Base-by-base conservation (phyloP, 371 early-diverging fungal genomes). In the Circinella umbellata region DNA sequence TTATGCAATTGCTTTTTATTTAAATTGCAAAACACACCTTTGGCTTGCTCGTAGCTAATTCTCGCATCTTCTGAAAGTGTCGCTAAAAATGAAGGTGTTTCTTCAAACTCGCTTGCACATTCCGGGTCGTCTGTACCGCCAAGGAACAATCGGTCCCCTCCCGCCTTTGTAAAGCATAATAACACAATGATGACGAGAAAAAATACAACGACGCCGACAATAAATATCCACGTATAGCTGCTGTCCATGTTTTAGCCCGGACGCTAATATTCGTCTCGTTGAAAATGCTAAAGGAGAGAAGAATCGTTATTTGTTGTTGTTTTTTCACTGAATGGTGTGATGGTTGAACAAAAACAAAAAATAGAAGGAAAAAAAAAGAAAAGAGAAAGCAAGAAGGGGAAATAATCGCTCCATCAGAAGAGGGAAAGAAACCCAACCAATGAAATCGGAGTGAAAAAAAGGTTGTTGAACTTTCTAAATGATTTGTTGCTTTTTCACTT, bases 11-110 rank as follows among this genome's bases (percentile, higher is more conserved):
- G 42, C 6, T 9, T 27, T 27, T 27, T 27, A 0, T 9, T 42
- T 11, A 0, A 42, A 42, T 42, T 9, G 42, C 11, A 15, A n/a
- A 51, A 5, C 51, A 60, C 80, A 78, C 85, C 69, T 77, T 79
- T 80, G 0, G 85, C 85, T 64, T 80, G 82, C 60, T 82, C 82
- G 47, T 85, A 85, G 67, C 85, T 85, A 4, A 82, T 64, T 63
- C 85, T 69, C 35, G 82, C 81, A 71, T 85, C 82, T 68, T 80
- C 82, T 10, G 81, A 77, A 18, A 84, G 66, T 51, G 68, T 68
- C 6, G 79, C 80, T 54, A 85, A 53, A 48, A 80, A 57, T 9
- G 76, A 77, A 8, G 80, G 79, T 48, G 81, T 80, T 67, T 85
- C 85, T 47, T 79, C 73, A 54, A 79, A 59, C 15, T 76, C 76